Conservation (phyloP, 1,284 basidiomycete genomes). For the Meira nashicola region DNA sequence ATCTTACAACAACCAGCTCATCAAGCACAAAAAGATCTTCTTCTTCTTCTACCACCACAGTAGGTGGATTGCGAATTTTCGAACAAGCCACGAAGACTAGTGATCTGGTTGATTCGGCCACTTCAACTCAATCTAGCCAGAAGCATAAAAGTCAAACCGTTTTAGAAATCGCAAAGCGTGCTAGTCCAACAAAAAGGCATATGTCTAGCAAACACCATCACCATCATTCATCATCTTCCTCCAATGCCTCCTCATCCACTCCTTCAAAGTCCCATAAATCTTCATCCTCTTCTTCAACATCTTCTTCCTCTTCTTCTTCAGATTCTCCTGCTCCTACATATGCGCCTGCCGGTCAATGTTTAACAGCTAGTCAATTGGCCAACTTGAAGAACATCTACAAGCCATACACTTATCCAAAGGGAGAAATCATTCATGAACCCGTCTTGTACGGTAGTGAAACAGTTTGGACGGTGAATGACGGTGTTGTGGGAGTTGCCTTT, state of each 20-base stretch:
- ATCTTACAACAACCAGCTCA: background rate
- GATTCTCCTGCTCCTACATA: background rate
- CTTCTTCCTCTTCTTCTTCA: background rate
- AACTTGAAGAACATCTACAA: slow-evolving; percentile 24
- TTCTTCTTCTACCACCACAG: background rate
- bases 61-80: background rate
- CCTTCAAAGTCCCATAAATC: background rate
- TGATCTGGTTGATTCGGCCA: too few species aligned
- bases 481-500: slow-evolving; percentile 17
- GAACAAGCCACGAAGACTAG: too few species aligned
- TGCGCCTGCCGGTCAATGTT: slow-evolving; percentile 10
- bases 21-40: background rate
- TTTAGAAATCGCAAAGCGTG: too few species aligned
- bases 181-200: too few species aligned
- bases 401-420: slow-evolving; percentile 5
- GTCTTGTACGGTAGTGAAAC: slow-evolving; percentile 23
- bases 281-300: background rate
- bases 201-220: background rate
- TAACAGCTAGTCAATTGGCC: slow-evolving; percentile 22
- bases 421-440: slow-evolving; percentile 20
- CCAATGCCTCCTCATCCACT: too few species aligned
- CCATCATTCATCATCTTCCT: background rate
- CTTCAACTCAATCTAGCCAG: too few species aligned
- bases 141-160: too few species aligned
- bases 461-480: slow-evolving; percentile 18